phyloP scores from a whole-genome alignment of 768 basidiomycete genomes.

The Hygrophorus pudorinus region DNA sequence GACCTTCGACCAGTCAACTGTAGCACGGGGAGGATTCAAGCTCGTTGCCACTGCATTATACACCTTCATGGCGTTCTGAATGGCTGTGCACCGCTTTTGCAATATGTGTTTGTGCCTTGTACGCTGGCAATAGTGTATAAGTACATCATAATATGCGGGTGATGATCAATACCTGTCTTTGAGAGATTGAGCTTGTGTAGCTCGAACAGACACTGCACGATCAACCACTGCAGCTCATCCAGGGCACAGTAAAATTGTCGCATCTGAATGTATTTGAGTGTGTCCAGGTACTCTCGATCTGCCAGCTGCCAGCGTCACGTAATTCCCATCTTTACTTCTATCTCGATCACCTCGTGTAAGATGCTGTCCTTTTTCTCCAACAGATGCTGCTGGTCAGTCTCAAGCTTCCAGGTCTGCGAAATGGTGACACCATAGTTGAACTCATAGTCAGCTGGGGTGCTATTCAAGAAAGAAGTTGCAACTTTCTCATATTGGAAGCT shows the following conservation, averaged over 20 bases:
- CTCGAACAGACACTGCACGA: too few species aligned
- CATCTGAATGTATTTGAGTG: constrained; percentile 9
- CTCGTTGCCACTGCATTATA: constrained; percentile 20
- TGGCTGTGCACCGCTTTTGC: constrained; percentile 16
- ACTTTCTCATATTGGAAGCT: constrained; percentile 9
- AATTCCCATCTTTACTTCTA: constrained; percentile 20
- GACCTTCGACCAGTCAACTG: constrained; percentile 17
- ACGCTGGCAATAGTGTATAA: not conserved
- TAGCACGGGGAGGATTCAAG: constrained; percentile 14
- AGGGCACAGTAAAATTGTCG: constrained; percentile 6
- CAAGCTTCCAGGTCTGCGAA: constrained; percentile 14
- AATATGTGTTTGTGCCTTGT: constrained; percentile 9
- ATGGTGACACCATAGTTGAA: constrained; percentile 10
- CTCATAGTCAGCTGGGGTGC: constrained; percentile 9
- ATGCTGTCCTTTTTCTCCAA: too few species aligned
- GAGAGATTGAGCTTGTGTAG: constrained; percentile 22
- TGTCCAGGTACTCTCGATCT: constrained; percentile 15
- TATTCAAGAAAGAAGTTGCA: constrained; percentile 7
- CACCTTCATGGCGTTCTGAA: constrained; percentile 16
- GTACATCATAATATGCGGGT: not conserved
- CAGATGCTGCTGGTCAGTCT: constrained; percentile 10
- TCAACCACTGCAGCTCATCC: too few species aligned
- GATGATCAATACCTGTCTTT: constrained; percentile 18
- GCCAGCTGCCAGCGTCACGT: constrained; percentile 16
- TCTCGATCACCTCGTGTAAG: constrained; percentile 10